Evolutionary conservation across 257 asterid species (phyloP).

Genomic region (Solanum lignicaule): DNA sequence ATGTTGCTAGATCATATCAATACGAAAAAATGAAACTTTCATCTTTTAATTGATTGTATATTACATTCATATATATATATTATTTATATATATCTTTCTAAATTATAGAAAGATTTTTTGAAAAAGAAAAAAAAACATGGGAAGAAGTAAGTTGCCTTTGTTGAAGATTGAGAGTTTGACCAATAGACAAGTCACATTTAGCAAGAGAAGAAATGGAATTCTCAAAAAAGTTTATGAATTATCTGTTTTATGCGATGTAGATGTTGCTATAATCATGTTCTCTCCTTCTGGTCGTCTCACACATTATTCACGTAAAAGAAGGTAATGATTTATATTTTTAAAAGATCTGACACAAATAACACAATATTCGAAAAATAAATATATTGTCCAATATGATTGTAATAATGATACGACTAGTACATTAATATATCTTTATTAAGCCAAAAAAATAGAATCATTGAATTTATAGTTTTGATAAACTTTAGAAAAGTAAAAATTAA

Average conservation of each 20-base stretch:
- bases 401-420: neutral
- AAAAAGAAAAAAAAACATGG: neutral
- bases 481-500: neutral
- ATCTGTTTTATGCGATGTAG: neutral
- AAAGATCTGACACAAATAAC: neutral
- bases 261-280: neutral
- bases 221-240: neutral
- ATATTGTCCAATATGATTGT: neutral
- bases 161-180: neutral
- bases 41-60: neutral
- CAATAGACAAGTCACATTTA: neutral
- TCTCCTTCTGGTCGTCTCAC: conserved; percentile 2
- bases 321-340: neutral
- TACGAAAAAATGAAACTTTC: neutral
- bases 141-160: neutral
- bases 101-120: neutral
- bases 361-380: too few species aligned
- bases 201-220: conserved; percentile 1
- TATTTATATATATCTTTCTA: neutral
- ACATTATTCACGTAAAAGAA: neutral
- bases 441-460: neutral
- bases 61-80: neutral
- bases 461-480: neutral
- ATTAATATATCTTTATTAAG: too few species aligned
- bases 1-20: neutral